Percentiles rank a stretch among this genome's conserved stretches.
phyloP scores from a whole-genome alignment of 768 basidiomycete genomes.

The Pisolithus orientalis region DNA sequence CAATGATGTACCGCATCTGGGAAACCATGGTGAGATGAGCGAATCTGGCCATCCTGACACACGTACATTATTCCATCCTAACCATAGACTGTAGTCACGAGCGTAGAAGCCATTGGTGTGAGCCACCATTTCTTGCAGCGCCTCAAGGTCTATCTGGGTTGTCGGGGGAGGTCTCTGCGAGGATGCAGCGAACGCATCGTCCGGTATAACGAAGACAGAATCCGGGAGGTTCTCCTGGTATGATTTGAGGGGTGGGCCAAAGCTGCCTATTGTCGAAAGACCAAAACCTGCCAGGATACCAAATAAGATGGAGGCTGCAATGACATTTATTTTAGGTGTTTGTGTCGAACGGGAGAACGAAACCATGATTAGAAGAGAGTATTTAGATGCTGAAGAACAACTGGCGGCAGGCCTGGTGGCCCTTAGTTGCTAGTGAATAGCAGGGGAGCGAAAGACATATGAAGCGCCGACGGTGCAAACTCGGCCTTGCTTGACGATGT shows the following conservation, averaged over 20 bases:
- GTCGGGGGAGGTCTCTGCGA: not conserved
- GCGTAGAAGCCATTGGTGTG: constrained; percentile 39
- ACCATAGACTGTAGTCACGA: constrained; percentile 40
- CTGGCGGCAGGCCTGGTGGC: too few species aligned
- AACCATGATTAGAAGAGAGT: not conserved
- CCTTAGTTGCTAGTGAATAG: not conserved
- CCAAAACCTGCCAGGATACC: constrained; percentile 1
- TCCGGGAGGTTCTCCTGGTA: not conserved
- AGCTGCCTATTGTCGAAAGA: not conserved
- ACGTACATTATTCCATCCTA: constrained; percentile 46
- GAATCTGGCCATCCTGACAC: not conserved
- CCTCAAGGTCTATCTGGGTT: not conserved
- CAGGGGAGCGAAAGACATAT: not conserved
- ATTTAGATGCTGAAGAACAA: not conserved
- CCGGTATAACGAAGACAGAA: not conserved
- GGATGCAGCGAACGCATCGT: not conserved
- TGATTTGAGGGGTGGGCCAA: not conserved
- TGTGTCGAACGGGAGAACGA: not conserved
- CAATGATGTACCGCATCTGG: constrained; percentile 46
- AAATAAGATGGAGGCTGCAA: not conserved
- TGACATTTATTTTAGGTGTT: not conserved
- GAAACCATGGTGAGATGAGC: not conserved
- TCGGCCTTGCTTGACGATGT: too few species aligned
- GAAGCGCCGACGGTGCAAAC: not conserved
- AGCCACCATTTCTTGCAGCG: constrained; percentile 28